These are phyloP conservation scores for Podaxis sp. DNA, from an alignment of 768 basidiomycete species.

Conservation along the genomic window DNA sequence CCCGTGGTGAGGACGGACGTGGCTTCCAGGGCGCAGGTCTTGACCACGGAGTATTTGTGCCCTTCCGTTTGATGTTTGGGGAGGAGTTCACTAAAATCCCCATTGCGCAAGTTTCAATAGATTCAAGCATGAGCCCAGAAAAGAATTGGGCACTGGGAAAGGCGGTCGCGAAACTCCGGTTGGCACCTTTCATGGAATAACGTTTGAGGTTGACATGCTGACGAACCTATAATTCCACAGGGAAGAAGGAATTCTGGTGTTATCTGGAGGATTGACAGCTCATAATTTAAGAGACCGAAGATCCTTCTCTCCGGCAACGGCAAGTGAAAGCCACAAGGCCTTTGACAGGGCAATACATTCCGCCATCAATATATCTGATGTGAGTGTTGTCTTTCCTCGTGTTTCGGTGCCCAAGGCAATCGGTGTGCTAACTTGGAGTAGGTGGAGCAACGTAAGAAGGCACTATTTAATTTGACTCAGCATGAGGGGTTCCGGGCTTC, in stretches of 20 bases:
- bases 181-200: slow-evolving; percentile 13
- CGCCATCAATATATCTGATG: slow-evolving; percentile 47
- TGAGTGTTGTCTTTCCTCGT: slow-evolving; percentile 24
- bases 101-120: slow-evolving; percentile 68
- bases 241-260: slow-evolving; percentile 59
- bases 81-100: slow-evolving; percentile 58
- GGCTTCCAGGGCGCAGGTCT: slow-evolving; percentile 62
- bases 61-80: slow-evolving; percentile 77
- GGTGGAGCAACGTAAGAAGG: slow-evolving; percentile 49
- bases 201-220: slow-evolving; percentile 6
- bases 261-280: slow-evolving; percentile 67
- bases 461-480: slow-evolving; percentile 46
- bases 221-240: slow-evolving; percentile 26
- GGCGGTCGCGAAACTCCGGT: slow-evolving; percentile 57
- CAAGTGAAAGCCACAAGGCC: slow-evolving; percentile 41
- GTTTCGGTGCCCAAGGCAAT: slow-evolving; percentile 8
- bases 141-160: slow-evolving; percentile 64
- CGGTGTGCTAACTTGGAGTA: slow-evolving; percentile 20
- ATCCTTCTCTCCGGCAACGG: slow-evolving; percentile 46
- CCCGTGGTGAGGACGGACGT: slow-evolving; percentile 61
- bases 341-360: slow-evolving; percentile 59
- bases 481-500: slow-evolving; percentile 62
- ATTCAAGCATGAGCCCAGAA: slow-evolving; percentile 52
- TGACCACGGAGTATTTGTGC: slow-evolving; percentile 79
- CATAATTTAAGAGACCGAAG: slow-evolving; percentile 60